These are phyloP conservation scores for Trypanosoma caninum DNA, from an alignment of 208 protist species.

Conservation along the genomic window DNA sequence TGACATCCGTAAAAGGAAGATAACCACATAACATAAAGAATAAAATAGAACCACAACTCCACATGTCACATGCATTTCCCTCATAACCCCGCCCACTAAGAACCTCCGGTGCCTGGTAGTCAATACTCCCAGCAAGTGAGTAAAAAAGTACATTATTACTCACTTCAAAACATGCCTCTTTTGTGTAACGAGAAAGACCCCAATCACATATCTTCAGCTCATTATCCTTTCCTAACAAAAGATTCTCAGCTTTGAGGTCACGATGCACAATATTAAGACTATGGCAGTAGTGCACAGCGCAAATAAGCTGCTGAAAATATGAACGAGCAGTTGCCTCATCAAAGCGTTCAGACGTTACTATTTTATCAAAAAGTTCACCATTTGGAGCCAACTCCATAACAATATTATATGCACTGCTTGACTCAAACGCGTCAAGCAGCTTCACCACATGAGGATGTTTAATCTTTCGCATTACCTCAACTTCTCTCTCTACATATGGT, in stretches of 20 bases:
- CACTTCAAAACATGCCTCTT: constrained; percentile 46
- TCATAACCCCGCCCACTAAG: constrained; percentile 90
- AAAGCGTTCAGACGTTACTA: constrained; percentile 86
- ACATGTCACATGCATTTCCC: constrained; percentile 94
- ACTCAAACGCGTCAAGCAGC: constrained; percentile 96
- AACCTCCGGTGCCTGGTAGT: constrained; percentile 90
- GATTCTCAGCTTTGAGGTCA: constrained; percentile 94
- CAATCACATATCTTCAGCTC: constrained; percentile 91
- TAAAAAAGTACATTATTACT: constrained; percentile 72
- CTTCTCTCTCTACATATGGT: constrained; percentile 91
- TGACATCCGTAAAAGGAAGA: constrained; percentile 94
- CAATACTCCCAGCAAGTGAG: constrained; percentile 83
- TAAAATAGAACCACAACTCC: constrained; percentile 97
- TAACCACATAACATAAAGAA: constrained; percentile 98
- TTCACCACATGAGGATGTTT: constrained; percentile 93
- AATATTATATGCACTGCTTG: constrained; percentile 94
- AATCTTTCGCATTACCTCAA: constrained; percentile 97
- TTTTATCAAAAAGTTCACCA: constrained; percentile 98
- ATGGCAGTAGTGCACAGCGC: constrained; percentile 91
- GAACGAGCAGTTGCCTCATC: constrained; percentile 74
- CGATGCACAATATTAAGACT: constrained; percentile 88
- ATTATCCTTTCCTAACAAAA: constrained; percentile 81
- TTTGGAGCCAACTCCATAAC: constrained; percentile 98
- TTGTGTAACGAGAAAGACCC: constrained; percentile 90
- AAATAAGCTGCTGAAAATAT: constrained; percentile 93